Conservation (phyloP, 805 yeast genomes). For the Groenewaldozyma tartarivorans region DNA sequence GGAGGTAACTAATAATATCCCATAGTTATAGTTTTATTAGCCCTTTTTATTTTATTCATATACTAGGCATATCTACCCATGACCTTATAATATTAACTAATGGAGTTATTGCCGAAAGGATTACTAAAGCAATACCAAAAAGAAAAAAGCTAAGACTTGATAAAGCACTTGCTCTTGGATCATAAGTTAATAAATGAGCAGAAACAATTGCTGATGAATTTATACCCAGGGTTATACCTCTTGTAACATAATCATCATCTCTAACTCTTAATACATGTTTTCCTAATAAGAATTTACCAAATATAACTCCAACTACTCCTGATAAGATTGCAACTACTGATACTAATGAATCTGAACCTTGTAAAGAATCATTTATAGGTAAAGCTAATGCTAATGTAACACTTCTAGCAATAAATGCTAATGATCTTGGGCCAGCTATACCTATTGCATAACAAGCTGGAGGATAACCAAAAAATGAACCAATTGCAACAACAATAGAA, state of each 20-base stretch:
- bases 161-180: constrained; percentile 76
- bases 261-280: constrained; percentile 38
- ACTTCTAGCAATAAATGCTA: constrained; percentile 72
- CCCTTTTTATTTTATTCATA: too few species aligned
- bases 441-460: constrained; percentile 57
- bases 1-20: too few species aligned
- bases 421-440: constrained; percentile 46
- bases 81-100: constrained; percentile 37
- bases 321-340: constrained; percentile 71
- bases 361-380: constrained; percentile 57
- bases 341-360: constrained; percentile 62
- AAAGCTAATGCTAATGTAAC: constrained; percentile 74
- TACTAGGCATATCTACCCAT: constrained; percentile 12
- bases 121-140: constrained; percentile 65
- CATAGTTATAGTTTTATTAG: too few species aligned
- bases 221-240: constrained; percentile 69
- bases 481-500: constrained; percentile 42
- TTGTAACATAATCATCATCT: constrained; percentile 56
- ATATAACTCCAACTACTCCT: constrained; percentile 65
- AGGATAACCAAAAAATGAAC: constrained; percentile 62
- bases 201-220: constrained; percentile 81
- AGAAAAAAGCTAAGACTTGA: constrained; percentile 61
- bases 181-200: constrained; percentile 57
- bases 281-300: constrained; percentile 47
- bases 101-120: constrained; percentile 52